A percentile compares a stretch with the other conserved stretches of the same genome.
Evolutionary conservation across 805 yeast species (phyloP).

Genomic region (Kuraishia borneana): DNA sequence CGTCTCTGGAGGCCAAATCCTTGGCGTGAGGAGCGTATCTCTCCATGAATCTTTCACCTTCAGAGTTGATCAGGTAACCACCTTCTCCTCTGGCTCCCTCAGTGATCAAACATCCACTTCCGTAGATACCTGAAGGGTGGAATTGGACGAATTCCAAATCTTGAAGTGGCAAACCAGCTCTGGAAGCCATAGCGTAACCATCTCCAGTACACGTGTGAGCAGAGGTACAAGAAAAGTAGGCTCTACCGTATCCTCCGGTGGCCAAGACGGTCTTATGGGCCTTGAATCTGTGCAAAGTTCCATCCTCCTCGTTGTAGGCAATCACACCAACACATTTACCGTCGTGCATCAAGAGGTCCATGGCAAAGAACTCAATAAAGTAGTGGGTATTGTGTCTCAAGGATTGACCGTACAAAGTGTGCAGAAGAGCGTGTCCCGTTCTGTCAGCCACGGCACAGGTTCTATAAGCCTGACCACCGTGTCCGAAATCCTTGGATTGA

Average conservation of each 20-base stretch:
- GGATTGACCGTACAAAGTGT: conserved; percentile 93
- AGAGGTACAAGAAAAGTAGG: conserved; percentile 97
- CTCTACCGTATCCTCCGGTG: conserved; percentile 98
- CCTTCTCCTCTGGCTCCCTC: conserved; percentile 99
- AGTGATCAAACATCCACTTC: conserved; percentile 96
- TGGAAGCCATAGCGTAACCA: conserved; percentile 95
- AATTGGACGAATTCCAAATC: conserved; percentile 96
- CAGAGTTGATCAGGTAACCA: conserved; percentile 90
- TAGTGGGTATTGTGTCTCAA: conserved; percentile 95
- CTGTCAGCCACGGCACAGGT: conserved; percentile 99
- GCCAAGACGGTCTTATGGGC: conserved; percentile 95
- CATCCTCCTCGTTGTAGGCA: conserved; percentile 98
- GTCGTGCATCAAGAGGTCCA: conserved; percentile 88
- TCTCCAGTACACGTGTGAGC: conserved; percentile 99
- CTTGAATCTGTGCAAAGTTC: conserved; percentile 94
- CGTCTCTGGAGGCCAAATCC: conserved; percentile 97
- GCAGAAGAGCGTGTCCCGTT: conserved; percentile 96
- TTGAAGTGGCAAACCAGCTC: conserved; percentile 97
- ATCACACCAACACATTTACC: conserved; percentile 95
- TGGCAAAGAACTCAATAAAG: conserved; percentile 94
- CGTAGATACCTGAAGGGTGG: conserved; percentile 99
- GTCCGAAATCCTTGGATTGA: conserved; percentile 89
- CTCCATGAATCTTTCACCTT: conserved; percentile 99
- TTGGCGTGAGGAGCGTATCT: conserved; percentile 98
- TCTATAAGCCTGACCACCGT: conserved; percentile 98